Evolutionary conservation across 2,329 filamentous ascomycete species (phyloP).

Genomic region (Colletotrichum godetiae): DNA sequence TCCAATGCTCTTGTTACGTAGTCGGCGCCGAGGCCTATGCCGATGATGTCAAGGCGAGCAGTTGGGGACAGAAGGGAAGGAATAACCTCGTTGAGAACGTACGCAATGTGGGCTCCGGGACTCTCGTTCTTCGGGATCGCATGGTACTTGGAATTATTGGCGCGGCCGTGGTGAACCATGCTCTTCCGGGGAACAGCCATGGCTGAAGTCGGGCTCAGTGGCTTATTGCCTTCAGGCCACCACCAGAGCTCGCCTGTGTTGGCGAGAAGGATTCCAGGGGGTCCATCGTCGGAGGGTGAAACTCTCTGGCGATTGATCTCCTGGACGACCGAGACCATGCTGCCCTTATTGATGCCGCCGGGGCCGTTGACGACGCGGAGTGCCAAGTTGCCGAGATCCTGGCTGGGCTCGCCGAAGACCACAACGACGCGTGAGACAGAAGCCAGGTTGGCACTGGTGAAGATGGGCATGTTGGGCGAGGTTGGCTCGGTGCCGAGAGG

Average conservation of each 20-base stretch:
- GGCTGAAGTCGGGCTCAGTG: constrained; percentile 70
- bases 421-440: constrained; percentile 74
- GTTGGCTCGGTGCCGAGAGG: constrained; percentile 61
- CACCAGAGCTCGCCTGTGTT: constrained; percentile 84
- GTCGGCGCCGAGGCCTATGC: constrained; percentile 74
- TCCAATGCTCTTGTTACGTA: constrained; percentile 69
- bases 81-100: constrained; percentile 75
- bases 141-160: constrained; percentile 67
- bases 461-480: constrained; percentile 76
- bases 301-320: constrained; percentile 52
- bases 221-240: constrained; percentile 72
- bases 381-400: constrained; percentile 75
- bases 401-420: constrained; percentile 76
- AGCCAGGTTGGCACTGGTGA: constrained; percentile 64
- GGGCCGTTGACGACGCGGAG: constrained; percentile 73
- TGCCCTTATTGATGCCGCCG: constrained; percentile 78
- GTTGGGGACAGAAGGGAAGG: constrained; percentile 55
- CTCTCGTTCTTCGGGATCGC: constrained; percentile 69
- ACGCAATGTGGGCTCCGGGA: constrained; percentile 70
- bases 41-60: constrained; percentile 76
- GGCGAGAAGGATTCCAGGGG: constrained; percentile 76
- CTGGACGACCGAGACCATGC: constrained; percentile 71
- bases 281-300: constrained; percentile 45
- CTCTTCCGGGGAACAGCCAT: constrained; percentile 69
- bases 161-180: constrained; percentile 67